Percentiles rank a stretch among this genome's conserved stretches.
Conservation (phyloP, 768 basidiomycete species). For the Suillus ampliporus region DNA sequence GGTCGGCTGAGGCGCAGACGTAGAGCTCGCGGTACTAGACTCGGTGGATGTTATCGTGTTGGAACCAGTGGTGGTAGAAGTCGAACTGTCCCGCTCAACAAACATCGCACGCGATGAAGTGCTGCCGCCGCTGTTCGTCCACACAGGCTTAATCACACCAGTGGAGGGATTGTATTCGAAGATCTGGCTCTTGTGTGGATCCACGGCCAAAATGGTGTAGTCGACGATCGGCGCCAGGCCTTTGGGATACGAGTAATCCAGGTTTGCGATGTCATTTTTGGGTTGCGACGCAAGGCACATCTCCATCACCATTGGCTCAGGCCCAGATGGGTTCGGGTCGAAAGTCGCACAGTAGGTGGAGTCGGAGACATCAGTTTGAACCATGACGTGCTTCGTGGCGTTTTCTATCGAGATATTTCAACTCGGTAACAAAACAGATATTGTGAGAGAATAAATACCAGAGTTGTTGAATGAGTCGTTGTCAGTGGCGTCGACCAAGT, state of each 20-base stretch:
- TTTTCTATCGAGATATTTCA: slow-evolving; percentile 14
- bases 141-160: slow-evolving; percentile 60
- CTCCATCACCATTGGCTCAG: slow-evolving; percentile 56
- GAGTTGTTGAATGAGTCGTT: slow-evolving; percentile 4
- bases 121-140: slow-evolving; percentile 33
- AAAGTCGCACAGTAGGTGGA: slow-evolving; percentile 64
- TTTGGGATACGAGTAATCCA: not conserved
- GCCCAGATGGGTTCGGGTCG: slow-evolving; percentile 52
- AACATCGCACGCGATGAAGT: not conserved
- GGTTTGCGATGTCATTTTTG: not conserved
- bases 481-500: slow-evolving; percentile 37
- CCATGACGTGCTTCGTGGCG: slow-evolving; percentile 40
- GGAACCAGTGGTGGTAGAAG: slow-evolving; percentile 16
- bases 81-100: slow-evolving; percentile 14
- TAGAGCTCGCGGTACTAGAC: slow-evolving; percentile 20
- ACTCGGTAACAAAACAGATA: slow-evolving; percentile 9
- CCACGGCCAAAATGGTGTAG: slow-evolving; percentile 14
- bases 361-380: slow-evolving; percentile 53
- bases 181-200: slow-evolving; percentile 53
- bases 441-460: slow-evolving; percentile 19
- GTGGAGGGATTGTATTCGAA: slow-evolving; percentile 60
- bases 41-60: slow-evolving; percentile 10
- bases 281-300: slow-evolving; percentile 39
- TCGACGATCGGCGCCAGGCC: slow-evolving; percentile 2
- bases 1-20: slow-evolving; percentile 21